Evolutionary conservation across 495 filamentous ascomycete genomes (phyloP).

Genomic region (Astrocystis sublimbata): DNA sequence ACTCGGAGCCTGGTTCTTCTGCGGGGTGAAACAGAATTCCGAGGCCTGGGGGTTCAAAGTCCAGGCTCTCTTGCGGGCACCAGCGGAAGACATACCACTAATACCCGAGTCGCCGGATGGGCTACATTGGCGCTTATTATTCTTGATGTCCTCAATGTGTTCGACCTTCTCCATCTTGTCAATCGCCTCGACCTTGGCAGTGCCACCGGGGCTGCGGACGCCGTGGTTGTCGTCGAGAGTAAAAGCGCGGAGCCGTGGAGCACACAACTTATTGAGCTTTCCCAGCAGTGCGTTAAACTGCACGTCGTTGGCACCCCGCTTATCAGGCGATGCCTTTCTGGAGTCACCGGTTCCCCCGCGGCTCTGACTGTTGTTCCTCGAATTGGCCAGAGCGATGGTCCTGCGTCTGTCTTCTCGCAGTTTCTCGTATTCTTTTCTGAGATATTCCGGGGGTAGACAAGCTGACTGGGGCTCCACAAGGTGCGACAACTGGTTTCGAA

Average conservation of each 20-base stretch:
- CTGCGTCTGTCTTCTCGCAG: conserved; percentile 1
- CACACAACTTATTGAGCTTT: conserved; percentile 23
- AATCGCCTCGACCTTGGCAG: not conserved
- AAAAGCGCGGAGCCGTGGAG: conserved; percentile 9
- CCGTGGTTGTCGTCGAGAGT: conserved; percentile 2
- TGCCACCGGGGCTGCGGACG: not conserved
- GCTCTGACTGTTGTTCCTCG: not conserved
- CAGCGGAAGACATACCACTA: conserved; percentile 9
- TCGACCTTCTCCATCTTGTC: not conserved
- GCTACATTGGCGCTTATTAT: not conserved
- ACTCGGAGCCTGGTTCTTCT: conserved; percentile 1
- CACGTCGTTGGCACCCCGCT: not conserved
- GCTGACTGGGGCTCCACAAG: conserved; percentile 21
- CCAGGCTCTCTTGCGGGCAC: conserved; percentile 5
- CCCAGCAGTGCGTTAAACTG: conserved; percentile 22
- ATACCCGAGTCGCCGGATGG: conserved; percentile 20
- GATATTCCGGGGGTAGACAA: conserved; percentile 16
- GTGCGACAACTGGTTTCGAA: conserved; percentile 11
- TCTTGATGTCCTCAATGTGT: not conserved
- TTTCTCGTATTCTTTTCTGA: conserved; percentile 21
- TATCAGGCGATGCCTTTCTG: not conserved
- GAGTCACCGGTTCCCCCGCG: not conserved
- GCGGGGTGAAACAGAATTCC: conserved; percentile 19
- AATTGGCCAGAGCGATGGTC: not conserved
- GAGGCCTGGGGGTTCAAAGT: conserved; percentile 25